Conservation (phyloP, 805 yeast genomes). For the Lipomyces sp. region DNA sequence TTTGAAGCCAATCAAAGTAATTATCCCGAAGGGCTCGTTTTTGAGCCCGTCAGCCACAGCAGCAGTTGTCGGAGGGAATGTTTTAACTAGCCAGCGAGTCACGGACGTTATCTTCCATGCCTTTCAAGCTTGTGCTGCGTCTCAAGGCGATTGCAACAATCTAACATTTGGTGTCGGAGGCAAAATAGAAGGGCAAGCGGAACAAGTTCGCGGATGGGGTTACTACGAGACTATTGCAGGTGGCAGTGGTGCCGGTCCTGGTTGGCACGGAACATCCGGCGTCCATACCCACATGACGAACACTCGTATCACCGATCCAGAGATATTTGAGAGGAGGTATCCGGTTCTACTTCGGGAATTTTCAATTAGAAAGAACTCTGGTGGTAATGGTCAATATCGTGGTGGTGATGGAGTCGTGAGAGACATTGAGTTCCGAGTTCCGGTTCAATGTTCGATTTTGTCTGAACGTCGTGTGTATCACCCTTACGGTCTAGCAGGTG, state of each 20-base stretch:
- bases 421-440: constrained; percentile 76
- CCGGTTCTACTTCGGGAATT: constrained; percentile 80
- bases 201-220: constrained; percentile 39
- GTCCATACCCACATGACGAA: constrained; percentile 95
- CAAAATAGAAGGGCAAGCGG: constrained; percentile 50
- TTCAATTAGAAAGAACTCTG: constrained; percentile 70
- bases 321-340: constrained; percentile 83
- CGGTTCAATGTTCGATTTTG: constrained; percentile 75
- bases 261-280: constrained; percentile 86
- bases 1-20: constrained; percentile 72
- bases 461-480: constrained; percentile 84
- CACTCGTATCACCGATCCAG: constrained; percentile 90
- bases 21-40: constrained; percentile 64
- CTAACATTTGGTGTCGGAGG: constrained; percentile 89
- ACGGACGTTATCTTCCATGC: constrained; percentile 89
- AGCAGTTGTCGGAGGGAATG: constrained; percentile 95
- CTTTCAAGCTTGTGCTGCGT: constrained; percentile 87
- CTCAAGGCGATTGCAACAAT: constrained; percentile 95
- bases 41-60: constrained; percentile 80
- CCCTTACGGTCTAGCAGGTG: constrained; percentile 89
- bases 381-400: constrained; percentile 71
- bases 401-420: constrained; percentile 91
- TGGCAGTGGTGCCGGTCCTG: constrained; percentile 90
- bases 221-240: constrained; percentile 76
- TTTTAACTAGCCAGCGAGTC: constrained; percentile 90